phyloP scores from a whole-genome alignment of 495 filamentous ascomycete species.

The Penicillium salamii region DNA sequence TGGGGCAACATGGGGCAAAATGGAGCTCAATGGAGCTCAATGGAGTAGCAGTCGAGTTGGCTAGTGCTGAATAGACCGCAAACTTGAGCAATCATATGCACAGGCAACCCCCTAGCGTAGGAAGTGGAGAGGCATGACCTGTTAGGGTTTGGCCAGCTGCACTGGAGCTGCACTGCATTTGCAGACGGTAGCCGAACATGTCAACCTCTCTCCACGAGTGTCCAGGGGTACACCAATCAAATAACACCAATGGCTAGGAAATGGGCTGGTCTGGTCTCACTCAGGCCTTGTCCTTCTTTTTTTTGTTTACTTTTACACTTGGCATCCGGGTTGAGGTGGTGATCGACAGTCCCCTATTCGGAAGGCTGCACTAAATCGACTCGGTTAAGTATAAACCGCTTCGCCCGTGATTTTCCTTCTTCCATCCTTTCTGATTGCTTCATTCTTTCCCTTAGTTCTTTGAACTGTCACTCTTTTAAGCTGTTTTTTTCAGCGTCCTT shows the following conservation, averaged over 20 bases:
- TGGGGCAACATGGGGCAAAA: background rate
- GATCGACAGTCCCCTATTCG: constrained; percentile 4
- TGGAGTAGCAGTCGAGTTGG: background rate
- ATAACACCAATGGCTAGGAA: background rate
- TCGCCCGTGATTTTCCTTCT: background rate
- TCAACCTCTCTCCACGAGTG: background rate
- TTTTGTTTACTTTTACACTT: background rate
- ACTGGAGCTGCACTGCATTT: too few relatives aligned
- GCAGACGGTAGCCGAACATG: background rate
- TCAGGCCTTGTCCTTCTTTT: background rate
- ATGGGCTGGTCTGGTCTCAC: constrained; percentile 3
- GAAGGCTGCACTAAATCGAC: background rate
- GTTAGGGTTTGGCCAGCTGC: too few relatives aligned
- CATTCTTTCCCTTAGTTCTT: background rate
- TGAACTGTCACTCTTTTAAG: constrained; percentile 1
- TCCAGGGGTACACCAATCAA: background rate
- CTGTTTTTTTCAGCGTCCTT: constrained; percentile 5
- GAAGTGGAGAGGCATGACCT: background rate
- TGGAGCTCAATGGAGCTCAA: background rate
- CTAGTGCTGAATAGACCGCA: background rate
- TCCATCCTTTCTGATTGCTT: background rate
- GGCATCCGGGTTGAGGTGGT: background rate
- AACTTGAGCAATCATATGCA: background rate
- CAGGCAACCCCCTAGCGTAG: background rate
- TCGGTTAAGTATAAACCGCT: background rate